Evolutionary conservation across 2,329 filamentous ascomycete species (phyloP), one percentile per base, ranked within the genome.

Genomic region (Aureobasidium melanogenum): DNA sequence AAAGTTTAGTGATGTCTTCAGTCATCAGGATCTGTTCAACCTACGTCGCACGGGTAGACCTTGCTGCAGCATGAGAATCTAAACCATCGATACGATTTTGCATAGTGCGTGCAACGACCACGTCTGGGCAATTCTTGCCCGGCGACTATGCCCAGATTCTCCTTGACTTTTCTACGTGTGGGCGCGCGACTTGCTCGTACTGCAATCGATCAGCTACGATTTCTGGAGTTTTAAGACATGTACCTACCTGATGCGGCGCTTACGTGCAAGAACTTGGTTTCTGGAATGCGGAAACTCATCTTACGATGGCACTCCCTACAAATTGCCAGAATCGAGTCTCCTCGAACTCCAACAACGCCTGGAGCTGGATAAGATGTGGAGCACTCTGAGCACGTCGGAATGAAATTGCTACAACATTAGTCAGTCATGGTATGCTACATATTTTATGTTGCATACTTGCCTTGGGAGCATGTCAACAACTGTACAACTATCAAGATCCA

Each of bases 271-370:
- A 95, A 91, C 70, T 88, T 89, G 64, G 91, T 82, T 64, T 91
- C 85, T 26, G 88, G 87, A 50, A 94, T 83, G 71, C 85, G 86
- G 74, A 94, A 89, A 82, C 80, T 88, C 82, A 94, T 92, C 71
- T 87, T 88, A 58, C 80, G 79, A 76, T 94, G 89, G 71, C 90
- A 95, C 68, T 88, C 83, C 52, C 89, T 84, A 74, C 90, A 95
- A 39, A 90, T 82, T 62, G 90, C 88, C 68, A 85, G 86, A 24
- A 84, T 82, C 19, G 83, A 84, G 63, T 93, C 88, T 48, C 88
- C 89, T 28, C 87, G 81, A 6, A 93, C 88, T 5, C 88, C 85
- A 17, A 86, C 80, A 36, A 94, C 80, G 0, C 88, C 88, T 19
- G 81, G 79, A 9, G 72, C 70, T 4, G 82, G 81, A 64, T 85